Evolutionary conservation across 257 asterid species (phyloP).

Genomic region (Sherardia arvensis): DNA sequence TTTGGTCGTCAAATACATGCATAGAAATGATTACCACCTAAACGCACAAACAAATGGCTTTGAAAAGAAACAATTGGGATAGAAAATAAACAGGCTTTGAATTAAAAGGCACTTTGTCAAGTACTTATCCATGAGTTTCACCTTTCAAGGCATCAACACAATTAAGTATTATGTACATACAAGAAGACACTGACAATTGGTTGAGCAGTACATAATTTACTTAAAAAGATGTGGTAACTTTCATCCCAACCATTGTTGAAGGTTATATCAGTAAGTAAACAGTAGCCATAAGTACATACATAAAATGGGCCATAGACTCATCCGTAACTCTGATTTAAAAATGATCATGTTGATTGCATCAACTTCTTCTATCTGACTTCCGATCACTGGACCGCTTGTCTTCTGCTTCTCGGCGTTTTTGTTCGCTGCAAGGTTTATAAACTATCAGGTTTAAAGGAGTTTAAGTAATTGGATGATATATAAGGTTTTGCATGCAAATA

Average conservation of each 20-base stretch:
- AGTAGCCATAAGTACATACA: neutral
- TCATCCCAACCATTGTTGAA: no score
- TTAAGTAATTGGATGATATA: neutral
- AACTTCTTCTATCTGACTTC: slow-evolving; percentile 35
- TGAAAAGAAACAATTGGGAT: no score
- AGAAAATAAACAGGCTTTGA: no score
- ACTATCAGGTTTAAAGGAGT: neutral
- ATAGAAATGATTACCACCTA: neutral
- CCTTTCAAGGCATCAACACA: no score
- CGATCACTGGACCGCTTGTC: slow-evolving; percentile 29
- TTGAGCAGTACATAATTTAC: no score
- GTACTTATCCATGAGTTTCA: no score
- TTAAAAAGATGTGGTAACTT: no score
- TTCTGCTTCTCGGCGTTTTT: slow-evolving; percentile 32
- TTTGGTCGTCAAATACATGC: slow-evolving; percentile 1
- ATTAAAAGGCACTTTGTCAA: no score
- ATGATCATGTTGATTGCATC: slow-evolving; percentile 1
- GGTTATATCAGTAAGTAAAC: neutral
- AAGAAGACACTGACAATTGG: no score
- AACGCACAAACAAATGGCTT: neutral
- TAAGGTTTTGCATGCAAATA: neutral
- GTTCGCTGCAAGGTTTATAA: slow-evolving; percentile 27
- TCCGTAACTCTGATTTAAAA: neutral
- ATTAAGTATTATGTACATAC: no score
- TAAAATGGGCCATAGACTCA: no score